Evolutionary conservation across 1,284 basidiomycete genomes (phyloP).

Genomic region (Acaromyces ingoldii): DNA sequence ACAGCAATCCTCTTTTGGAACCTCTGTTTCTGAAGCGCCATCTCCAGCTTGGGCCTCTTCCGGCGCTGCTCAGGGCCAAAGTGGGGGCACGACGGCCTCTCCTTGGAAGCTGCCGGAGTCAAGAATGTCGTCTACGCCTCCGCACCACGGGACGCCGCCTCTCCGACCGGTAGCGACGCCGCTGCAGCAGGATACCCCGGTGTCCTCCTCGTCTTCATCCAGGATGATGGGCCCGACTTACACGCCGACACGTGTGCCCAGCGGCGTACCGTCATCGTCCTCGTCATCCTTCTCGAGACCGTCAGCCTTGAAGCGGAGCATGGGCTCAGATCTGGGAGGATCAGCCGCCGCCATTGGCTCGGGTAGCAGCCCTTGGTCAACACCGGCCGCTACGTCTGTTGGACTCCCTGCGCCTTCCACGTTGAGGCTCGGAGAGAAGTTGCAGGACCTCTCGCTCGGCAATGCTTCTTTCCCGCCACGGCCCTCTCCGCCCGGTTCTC

Average conservation of each 20-base stretch:
- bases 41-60: too few relatives aligned
- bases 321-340: neutral
- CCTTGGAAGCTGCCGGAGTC: slow-evolving; percentile 17
- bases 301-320: neutral
- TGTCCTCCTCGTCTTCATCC: slow-evolving; percentile 12
- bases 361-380: too few relatives aligned
- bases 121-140: slow-evolving; percentile 15
- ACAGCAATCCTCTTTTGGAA: neutral
- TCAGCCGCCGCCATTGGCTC: too few relatives aligned
- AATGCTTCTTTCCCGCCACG: neutral
- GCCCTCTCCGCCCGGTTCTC: neutral
- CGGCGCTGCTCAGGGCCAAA: neutral
- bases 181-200: slow-evolving; percentile 2
- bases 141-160: neutral
- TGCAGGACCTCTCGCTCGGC: neutral
- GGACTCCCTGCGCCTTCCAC: neutral
- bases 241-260: slow-evolving; percentile 20
- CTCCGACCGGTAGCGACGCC: neutral
- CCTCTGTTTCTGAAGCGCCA: too few relatives aligned
- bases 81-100: slow-evolving; percentile 7
- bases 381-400: too few relatives aligned
- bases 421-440: neutral
- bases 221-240: slow-evolving; percentile 26
- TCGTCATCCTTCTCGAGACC: too few relatives aligned
- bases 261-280: too few relatives aligned